Percentiles rank a stretch among this genome's conserved stretches.
These are phyloP conservation scores for Solanum sejunctum DNA, from an alignment of 257 asterid genomes.

Conservation along the genomic window DNA sequence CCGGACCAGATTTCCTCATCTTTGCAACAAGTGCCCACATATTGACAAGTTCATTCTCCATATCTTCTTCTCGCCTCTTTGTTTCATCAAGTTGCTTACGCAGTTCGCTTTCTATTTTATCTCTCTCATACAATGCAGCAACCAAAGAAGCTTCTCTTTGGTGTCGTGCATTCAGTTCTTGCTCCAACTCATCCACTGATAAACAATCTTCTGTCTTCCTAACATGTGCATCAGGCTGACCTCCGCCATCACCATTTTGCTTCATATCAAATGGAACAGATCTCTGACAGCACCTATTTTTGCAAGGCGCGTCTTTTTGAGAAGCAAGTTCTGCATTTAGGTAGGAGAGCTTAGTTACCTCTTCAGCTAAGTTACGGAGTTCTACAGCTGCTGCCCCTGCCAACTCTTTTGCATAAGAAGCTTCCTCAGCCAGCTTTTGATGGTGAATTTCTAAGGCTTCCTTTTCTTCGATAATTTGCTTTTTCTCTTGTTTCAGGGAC, in stretches of 20 bases:
- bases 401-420: slow-evolving; percentile 67
- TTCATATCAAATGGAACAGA: slow-evolving; percentile 16
- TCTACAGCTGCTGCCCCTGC: slow-evolving; percentile 85
- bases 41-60: slow-evolving; percentile 58
- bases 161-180: slow-evolving; percentile 48
- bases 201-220: slow-evolving; percentile 32
- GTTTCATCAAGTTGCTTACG: slow-evolving; percentile 59
- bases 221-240: slow-evolving; percentile 16
- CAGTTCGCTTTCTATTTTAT: slow-evolving; percentile 55
- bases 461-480: slow-evolving; percentile 42
- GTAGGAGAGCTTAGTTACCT: slow-evolving; percentile 71
- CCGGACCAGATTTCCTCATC: slow-evolving; percentile 22
- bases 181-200: slow-evolving; percentile 49
- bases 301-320: slow-evolving; percentile 23
- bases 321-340: slow-evolving; percentile 52
- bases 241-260: slow-evolving; percentile 18
- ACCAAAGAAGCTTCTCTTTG: slow-evolving; percentile 79
- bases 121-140: slow-evolving; percentile 70
- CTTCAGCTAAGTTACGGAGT: slow-evolving; percentile 72
- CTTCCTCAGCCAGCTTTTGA: slow-evolving; percentile 55
- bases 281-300: slow-evolving; percentile 37
- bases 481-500: slow-evolving; percentile 59
- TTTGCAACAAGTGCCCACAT: slow-evolving; percentile 55
- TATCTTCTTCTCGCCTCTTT: slow-evolving; percentile 45
- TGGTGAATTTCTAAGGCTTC: slow-evolving; percentile 47